A percentile compares a stretch with the other conserved stretches of the same genome.
Evolutionary conservation across 2,329 filamentous ascomycete species (phyloP).

Genomic region (Stenocarpella maydis): DNA sequence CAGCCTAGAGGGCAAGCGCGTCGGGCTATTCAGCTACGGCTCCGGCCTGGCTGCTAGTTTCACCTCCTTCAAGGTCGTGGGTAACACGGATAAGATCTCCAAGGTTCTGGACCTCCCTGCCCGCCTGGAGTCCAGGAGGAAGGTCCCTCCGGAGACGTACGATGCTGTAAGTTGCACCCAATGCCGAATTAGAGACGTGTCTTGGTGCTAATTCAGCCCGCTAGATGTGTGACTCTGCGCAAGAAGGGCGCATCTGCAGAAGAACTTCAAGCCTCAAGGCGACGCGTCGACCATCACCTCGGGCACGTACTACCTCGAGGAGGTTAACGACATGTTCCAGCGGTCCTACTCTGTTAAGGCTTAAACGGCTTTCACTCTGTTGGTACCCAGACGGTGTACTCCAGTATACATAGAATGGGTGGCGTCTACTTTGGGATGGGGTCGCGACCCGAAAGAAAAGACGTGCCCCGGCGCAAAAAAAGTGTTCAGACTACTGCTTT

Average conservation of each 20-base stretch:
- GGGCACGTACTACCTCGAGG: conserved; percentile 80
- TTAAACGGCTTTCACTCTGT: conserved; percentile 49
- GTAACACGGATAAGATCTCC: conserved; percentile 72
- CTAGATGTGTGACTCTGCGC: conserved; percentile 80
- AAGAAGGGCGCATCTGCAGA: conserved; percentile 86
- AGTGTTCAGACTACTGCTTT: conserved; percentile 8
- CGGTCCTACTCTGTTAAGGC: conserved; percentile 79
- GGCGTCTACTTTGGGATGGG: conserved; percentile 46
- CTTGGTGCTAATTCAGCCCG: not conserved
- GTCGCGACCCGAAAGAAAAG: conserved; percentile 46
- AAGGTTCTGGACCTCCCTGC: conserved; percentile 75
- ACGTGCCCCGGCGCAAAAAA: conserved; percentile 24
- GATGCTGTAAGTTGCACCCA: conserved; percentile 67
- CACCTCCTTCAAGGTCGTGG: conserved; percentile 76
- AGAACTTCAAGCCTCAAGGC: conserved; percentile 77
- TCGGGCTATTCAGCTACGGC: conserved; percentile 82
- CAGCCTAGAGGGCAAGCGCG: conserved; percentile 73
- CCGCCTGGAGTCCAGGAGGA: conserved; percentile 70
- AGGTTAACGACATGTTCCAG: conserved; percentile 87
- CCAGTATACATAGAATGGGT: conserved; percentile 34
- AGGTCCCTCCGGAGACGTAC: conserved; percentile 75
- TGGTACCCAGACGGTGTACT: conserved; percentile 20
- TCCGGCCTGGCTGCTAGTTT: conserved; percentile 78
- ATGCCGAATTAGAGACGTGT: not conserved
- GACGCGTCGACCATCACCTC: conserved; percentile 70